Evolutionary conservation across 352 stramenopile genomes (phyloP).

Genomic region (Pilasporangium apinafurcum): DNA sequence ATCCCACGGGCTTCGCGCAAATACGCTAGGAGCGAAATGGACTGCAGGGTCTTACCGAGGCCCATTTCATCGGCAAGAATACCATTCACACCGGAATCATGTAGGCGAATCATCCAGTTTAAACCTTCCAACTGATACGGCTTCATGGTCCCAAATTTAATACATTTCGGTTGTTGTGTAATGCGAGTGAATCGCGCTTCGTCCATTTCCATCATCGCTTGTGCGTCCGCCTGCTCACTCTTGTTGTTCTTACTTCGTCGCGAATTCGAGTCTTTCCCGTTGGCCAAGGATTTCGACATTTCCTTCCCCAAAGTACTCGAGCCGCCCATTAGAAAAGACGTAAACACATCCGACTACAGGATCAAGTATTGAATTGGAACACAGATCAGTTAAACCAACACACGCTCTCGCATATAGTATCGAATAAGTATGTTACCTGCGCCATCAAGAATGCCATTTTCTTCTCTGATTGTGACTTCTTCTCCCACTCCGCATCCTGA

Average conservation of each 20-base stretch:
- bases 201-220: constrained; percentile 70
- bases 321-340: constrained; percentile 82
- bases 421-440: constrained; percentile 30
- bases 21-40: constrained; percentile 96
- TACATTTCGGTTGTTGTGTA: constrained; percentile 73
- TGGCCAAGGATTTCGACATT: constrained; percentile 50
- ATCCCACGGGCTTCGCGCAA: constrained; percentile 92
- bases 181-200: constrained; percentile 77
- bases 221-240: constrained; percentile 62
- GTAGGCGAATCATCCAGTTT: constrained; percentile 92
- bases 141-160: constrained; percentile 87
- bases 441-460: constrained; percentile 88
- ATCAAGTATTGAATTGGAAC: not conserved
- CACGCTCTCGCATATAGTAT: not conserved
- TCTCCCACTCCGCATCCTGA: constrained; percentile 39
- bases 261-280: constrained; percentile 32
- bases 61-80: constrained; percentile 88
- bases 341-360: constrained; percentile 78
- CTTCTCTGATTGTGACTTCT: constrained; percentile 50
- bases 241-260: constrained; percentile 45
- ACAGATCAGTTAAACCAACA: not conserved
- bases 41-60: constrained; percentile 96
- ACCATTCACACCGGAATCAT: constrained; percentile 85
- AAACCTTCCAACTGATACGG: constrained; percentile 84
- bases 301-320: constrained; percentile 70